These are phyloP conservation scores for Penicillium brasilianum DNA, from an alignment of 2,329 filamentous ascomycete genomes.

Conservation along the genomic window DNA sequence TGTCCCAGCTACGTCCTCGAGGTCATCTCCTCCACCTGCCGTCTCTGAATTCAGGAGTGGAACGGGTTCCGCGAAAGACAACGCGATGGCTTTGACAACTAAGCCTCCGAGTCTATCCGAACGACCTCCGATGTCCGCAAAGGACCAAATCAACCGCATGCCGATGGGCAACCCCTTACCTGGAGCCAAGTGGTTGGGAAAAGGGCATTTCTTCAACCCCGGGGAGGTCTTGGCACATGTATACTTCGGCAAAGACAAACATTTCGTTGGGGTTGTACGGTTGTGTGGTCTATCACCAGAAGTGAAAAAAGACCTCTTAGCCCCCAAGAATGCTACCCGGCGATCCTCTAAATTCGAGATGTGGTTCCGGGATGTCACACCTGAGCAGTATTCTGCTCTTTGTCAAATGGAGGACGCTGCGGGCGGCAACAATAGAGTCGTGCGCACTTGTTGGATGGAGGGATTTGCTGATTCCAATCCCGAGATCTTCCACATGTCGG, in stretches of 20 bases:
- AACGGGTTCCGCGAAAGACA: background rate
- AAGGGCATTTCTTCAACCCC: slow-evolving; percentile 26
- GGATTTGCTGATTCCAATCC: slow-evolving; percentile 40
- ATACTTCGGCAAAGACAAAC: slow-evolving; percentile 38
- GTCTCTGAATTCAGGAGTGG: background rate
- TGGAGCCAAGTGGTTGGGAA: background rate
- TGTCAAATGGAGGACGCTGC: slow-evolving; percentile 33
- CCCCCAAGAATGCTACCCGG: slow-evolving; percentile 4
- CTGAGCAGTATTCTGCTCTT: slow-evolving; percentile 34
- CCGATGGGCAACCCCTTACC: slow-evolving; percentile 2
- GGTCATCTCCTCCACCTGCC: background rate
- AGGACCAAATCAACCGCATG: slow-evolving; percentile 17
- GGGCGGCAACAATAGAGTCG: background rate
- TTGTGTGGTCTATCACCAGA: slow-evolving; percentile 33
- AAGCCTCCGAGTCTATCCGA: background rate
- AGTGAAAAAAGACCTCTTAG: slow-evolving; percentile 24
- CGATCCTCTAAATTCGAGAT: slow-evolving; percentile 27
- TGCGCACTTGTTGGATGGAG: slow-evolving; percentile 41
- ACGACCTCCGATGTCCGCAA: background rate
- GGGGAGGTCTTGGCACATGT: slow-evolving; percentile 37
- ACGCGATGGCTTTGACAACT: no score
- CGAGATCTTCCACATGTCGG: slow-evolving; percentile 33
- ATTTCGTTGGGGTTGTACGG: slow-evolving; percentile 36
- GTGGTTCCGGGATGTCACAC: slow-evolving; percentile 40
- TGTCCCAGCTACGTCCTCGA: no score